Base-by-base conservation (phyloP, 192 early-diverging fungal genomes). In the Coemansia sp. region DNA sequence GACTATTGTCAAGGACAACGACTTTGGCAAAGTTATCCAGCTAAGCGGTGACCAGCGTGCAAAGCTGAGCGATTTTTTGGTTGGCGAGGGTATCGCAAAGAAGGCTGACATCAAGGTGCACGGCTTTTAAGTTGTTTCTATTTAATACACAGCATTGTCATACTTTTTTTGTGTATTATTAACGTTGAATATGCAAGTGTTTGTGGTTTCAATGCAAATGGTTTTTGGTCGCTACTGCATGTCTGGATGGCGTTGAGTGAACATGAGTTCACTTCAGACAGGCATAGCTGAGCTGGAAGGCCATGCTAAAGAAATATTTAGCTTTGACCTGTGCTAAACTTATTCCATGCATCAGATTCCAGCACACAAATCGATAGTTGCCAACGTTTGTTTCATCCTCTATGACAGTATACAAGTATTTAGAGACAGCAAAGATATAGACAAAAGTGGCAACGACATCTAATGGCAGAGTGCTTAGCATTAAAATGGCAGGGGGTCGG, bases 191-290 rank as follows among this genome's bases (percentile, higher is more conserved):
- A 52, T 23, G n/a, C 1, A 8, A 0, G 31, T 35, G 31, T 35
- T 35, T 35, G 31, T 35, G 86, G 11, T 96, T 99, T 65, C 97
- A 99, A 68, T 69, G 83, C 52, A 96, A 99, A 69, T 95, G 94
- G 7, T 85, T 92, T 10, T 74, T 99, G 26, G 87, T 89, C 7
- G 97, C 92, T 3, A 93, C 93, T 9, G 94, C 59, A 17, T 95
- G 97, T 2, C 70, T 91, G 17, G 97, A 99, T 75, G 85, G 91
- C 14, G 82, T 94, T 53, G 96, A 93, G 6, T 84, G 93, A 29
- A 87, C 98, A 1, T 99, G 97, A 96, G 97, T 96, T 56, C 86
- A 95, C 54, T 92, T 91, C 5, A 96, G 95, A 1, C 80, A 93
- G 54, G 91, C 91, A 87, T 97, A 6, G 88, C 95, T 85, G 87